Conservation (phyloP, 805 yeast species). For the Torulaspora gathmanii region DNA sequence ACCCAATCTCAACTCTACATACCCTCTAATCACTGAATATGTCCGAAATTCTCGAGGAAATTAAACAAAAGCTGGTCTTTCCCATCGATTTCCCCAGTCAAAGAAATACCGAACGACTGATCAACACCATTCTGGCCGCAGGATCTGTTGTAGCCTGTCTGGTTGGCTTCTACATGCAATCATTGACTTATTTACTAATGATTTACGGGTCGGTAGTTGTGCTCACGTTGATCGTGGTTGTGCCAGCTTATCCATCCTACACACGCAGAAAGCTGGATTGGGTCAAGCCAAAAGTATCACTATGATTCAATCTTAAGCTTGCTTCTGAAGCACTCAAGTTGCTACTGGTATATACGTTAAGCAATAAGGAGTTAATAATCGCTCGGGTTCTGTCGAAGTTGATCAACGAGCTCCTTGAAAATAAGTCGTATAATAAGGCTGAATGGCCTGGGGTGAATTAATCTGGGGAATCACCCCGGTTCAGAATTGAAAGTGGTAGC, state of each 20-base stretch:
- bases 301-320: not conserved
- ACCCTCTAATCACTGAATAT: conserved; percentile 17
- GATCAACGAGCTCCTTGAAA: conserved; percentile 8
- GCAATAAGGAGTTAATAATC: conserved; percentile 3
- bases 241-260: conserved; percentile 59
- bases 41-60: conserved; percentile 32
- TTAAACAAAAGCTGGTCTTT: conserved; percentile 26
- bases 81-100: conserved; percentile 37
- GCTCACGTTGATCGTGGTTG: conserved; percentile 37
- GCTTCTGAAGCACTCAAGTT: too few species aligned
- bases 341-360: conserved; percentile 1
- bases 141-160: conserved; percentile 40
- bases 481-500: not conserved
- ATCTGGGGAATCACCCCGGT: not conserved
- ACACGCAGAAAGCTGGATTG: conserved; percentile 48
- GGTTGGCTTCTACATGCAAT: conserved; percentile 46
- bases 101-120: conserved; percentile 17
- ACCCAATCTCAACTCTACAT: not conserved
- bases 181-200: conserved; percentile 39
- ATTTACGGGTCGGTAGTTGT: conserved; percentile 39
- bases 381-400: not conserved
- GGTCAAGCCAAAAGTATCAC: conserved; percentile 32
- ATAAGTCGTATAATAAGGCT: conserved; percentile 5
- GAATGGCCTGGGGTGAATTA: conserved; percentile 6
- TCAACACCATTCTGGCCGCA: conserved; percentile 15